Base-by-base conservation (phyloP, 2,329 filamentous ascomycete species). In the Alternaria sp. region DNA sequence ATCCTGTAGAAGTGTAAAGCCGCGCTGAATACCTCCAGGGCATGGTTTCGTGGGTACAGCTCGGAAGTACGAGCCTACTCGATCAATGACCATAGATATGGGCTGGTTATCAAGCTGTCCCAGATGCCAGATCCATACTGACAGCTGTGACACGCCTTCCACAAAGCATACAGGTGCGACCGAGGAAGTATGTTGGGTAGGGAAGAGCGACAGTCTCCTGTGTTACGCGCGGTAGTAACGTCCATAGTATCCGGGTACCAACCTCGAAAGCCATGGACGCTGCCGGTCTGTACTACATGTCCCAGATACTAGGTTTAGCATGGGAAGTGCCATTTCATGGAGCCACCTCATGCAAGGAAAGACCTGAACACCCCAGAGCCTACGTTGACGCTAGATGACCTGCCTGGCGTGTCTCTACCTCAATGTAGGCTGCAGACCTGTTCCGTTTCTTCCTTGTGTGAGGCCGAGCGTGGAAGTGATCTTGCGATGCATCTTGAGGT, bases 81-180 rank as follows among this genome's bases (percentile, higher is more conserved):
- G 32, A 36, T n/a, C 32, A 36, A 36, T 36, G 32, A 0, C 32
- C 32, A 36, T 36, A 36, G 15, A 36, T 36, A 36, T 36, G 15
- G 32, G 32, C 32, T 36, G 32, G 32, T 36, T 36, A 9, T 36
- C 32, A 36, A 36, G 32, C 32, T 36, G 32, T 36, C 15, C 32
- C 32, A 36, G 32, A 36, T 36, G 8, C 32, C 32, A 36, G 32
- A 36, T 36, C 32, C 49, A 36, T 52, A 46, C 53, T 56, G 53
- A 26, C 32, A 43, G 21, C 21, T 43, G 32, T 26, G 7, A 30
- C 15, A 12, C 21, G 30, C 43, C 43, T 25, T 49, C 26, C 44
- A 43, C 36, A 30, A 40, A 25, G 30, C 19, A 46, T 23, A 47
- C 49, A 47, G 46, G 57, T 43, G 50, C 30, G 17, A 54, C 57